Conservation (phyloP, 192 early-diverging fungal genomes). For the Entophlyctis luteolus region DNA sequence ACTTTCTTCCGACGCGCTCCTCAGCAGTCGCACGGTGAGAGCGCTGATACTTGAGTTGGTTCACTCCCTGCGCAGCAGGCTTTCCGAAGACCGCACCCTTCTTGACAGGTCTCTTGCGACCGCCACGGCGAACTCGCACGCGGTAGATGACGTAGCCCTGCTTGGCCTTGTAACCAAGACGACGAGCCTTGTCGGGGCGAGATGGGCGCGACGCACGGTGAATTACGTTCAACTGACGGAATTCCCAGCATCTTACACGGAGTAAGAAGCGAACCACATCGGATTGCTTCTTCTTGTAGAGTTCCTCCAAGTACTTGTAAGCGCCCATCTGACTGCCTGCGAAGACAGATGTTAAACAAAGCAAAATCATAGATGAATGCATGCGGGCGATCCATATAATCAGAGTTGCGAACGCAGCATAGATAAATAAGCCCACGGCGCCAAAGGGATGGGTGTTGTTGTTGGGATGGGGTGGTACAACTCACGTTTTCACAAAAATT, state of each 20-base stretch:
- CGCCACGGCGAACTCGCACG: conserved; percentile 97
- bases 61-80: conserved; percentile 96
- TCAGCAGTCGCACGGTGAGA: conserved; percentile 91
- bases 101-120: conserved; percentile 93
- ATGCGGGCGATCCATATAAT: too few species aligned
- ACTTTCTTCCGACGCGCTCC: conserved; percentile 96
- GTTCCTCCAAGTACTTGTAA: conserved; percentile 65
- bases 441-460: too few species aligned
- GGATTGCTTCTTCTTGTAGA: conserved; percentile 99
- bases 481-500: too few species aligned
- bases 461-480: too few species aligned
- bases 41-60: conserved; percentile 98
- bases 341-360: too few species aligned
- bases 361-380: too few species aligned
- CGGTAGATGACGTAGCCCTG: conserved; percentile 99
- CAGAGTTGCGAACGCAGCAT: too few species aligned
- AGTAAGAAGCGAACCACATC: conserved; percentile 99
- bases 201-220: conserved; percentile 98
- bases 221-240: conserved; percentile 95
- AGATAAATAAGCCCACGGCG: too few species aligned
- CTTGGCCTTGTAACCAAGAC: conserved; percentile 99
- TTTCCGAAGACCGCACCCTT: conserved; percentile 99
- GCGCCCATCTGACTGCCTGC: conserved; percentile 8
- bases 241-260: conserved; percentile 71
- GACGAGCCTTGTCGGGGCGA: conserved; percentile 98